Conservation (phyloP, 257 asterid genomes). For the Agastache rugosa region DNA sequence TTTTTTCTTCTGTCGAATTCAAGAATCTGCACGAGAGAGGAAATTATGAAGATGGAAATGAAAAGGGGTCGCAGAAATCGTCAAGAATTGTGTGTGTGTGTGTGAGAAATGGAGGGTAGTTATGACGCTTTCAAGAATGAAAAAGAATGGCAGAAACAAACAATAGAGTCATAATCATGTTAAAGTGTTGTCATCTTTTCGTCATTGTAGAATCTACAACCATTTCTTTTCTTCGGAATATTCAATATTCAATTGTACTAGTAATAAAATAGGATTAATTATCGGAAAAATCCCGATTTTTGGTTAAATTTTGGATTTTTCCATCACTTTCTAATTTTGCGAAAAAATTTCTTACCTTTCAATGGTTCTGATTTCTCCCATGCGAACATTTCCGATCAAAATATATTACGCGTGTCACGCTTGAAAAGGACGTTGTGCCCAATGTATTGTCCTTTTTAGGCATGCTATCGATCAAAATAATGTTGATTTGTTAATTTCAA, state of each 20-base stretch:
- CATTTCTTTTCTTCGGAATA: constrained; percentile 7
- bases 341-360: too few species aligned
- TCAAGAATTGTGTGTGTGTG: not conserved
- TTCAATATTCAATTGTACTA: not conserved
- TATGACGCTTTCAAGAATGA: constrained; percentile 41
- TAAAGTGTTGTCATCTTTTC: constrained; percentile 62
- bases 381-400: too few species aligned
- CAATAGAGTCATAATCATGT: constrained; percentile 31
- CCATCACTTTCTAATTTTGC: too few species aligned
- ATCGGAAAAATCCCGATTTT: too few species aligned
- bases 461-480: too few species aligned
- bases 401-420: too few species aligned
- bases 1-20: not conserved
- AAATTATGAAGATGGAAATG: not conserved
- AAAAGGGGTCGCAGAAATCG: not conserved
- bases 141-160: constrained; percentile 2
- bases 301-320: too few species aligned
- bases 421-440: too few species aligned
- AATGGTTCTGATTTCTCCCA: too few species aligned
- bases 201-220: constrained; percentile 41
- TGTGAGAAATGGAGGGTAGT: constrained; percentile 14
- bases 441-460: too few species aligned
- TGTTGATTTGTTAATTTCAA: too few species aligned
- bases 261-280: too few species aligned
- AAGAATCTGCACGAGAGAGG: not conserved